Percentiles rank a stretch among this genome's conserved stretches.
phyloP scores from a whole-genome alignment of 192 early-diverging fungal genomes.

The Coemansia sp. region DNA sequence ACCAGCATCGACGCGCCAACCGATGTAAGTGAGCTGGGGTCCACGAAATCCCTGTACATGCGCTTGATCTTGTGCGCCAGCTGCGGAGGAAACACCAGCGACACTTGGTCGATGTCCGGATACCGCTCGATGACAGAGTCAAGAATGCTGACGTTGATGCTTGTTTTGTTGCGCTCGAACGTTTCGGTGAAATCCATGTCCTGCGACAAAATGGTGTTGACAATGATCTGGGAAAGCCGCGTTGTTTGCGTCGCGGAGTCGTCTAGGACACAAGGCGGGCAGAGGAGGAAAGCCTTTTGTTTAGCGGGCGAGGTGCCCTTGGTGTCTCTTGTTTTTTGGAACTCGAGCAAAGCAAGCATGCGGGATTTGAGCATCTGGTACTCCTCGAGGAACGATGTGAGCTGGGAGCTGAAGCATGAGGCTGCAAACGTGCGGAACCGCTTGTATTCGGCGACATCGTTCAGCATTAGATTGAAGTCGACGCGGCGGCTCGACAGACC shows the following conservation, averaged over 20 bases:
- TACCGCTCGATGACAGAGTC: constrained; percentile 4
- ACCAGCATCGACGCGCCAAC: constrained; percentile 25
- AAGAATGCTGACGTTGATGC: constrained; percentile 19
- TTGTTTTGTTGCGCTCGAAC: neutral
- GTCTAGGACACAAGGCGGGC: neutral
- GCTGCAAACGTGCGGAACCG: constrained; percentile 32
- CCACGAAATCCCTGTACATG: constrained; percentile 25
- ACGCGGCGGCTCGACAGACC: constrained; percentile 13
- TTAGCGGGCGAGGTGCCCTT: neutral
- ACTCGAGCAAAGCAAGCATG: neutral
- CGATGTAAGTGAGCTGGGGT: constrained; percentile 32
- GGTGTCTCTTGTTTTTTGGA: neutral
- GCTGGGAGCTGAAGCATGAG: constrained; percentile 45
- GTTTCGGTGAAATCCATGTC: neutral
- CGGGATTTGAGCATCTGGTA: constrained; percentile 41
- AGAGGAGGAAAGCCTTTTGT: too few species aligned
- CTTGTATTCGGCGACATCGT: constrained; percentile 24
- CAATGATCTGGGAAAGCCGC: neutral
- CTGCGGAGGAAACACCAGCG: neutral
- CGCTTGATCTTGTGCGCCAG: neutral
- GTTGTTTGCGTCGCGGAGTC: neutral
- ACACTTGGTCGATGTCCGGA: neutral
- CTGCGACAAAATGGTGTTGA: constrained; percentile 1
- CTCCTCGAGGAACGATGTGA: constrained; percentile 41
- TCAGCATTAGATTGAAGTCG: constrained; percentile 29